Base-by-base conservation (phyloP, 2,329 filamentous ascomycete species). In the Phaeomoniella chlamydospora region DNA sequence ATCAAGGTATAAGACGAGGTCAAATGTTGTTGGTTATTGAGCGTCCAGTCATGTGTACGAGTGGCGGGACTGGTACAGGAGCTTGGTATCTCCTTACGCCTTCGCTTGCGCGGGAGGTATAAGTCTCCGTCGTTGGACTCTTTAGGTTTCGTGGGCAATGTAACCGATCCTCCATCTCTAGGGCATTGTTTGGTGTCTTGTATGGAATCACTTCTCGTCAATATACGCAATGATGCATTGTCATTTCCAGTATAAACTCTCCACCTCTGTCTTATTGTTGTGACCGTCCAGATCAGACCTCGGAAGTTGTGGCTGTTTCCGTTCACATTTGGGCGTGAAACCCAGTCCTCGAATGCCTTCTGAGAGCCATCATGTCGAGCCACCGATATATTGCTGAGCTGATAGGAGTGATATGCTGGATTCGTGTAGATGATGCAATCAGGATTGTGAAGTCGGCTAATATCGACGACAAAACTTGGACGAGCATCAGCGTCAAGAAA, bases 1-100 rank as follows among this genome's bases (percentile, higher is more conserved):
- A 88, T 82, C 37, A 68, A 72, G 33, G 88, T 79, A 50, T 90
- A 83, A 26, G 22, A 6, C 6, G 22, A 26, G 6, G 22, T 6
- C 9, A 6, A 26, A n/a, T 26, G 6, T 26, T 6, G 22, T 6
- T 6, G 22, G 9, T 9, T 9, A 6, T 26, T n/a, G n/a, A 9
- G 22, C 22, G 22, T 26, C 6, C 6, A 9, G 22, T 26, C 22
- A 26, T 26, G 22, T n/a, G 9, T n/a, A 26, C 9, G 22, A 6
- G 22, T 6, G 9, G 22, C n/a, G 9, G 6, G 22, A 26, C 6
- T 9, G 6, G 22, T 6, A 6, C 6, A 9, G 22, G 9, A 6
- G 22, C 22, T 26, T n/a, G 22, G n/a, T 6, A 6, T 6, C 6
- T 26, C 9, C 9, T n/a, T 26, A n/a, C n/a, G 22, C 22, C n/a